Conservation (phyloP, 805 yeast species). For the Pichia scutulata region DNA sequence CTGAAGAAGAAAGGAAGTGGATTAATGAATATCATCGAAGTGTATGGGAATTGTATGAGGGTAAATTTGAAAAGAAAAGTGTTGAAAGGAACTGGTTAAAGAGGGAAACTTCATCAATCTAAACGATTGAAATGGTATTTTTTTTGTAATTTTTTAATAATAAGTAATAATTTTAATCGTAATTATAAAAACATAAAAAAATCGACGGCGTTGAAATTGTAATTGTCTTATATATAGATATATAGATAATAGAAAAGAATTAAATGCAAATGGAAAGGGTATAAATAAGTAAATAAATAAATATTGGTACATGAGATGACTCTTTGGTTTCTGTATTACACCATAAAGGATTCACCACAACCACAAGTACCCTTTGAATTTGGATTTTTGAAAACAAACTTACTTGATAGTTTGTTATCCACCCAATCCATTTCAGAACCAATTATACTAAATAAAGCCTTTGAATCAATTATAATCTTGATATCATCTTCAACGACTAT, state of each 20-base stretch:
- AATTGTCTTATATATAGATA: too few relatives aligned
- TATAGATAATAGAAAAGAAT: background rate
- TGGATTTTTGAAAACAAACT: constrained; percentile 91
- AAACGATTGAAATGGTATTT: background rate
- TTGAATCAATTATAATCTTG: constrained; percentile 86
- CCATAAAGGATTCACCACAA: constrained; percentile 98
- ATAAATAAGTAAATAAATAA: background rate
- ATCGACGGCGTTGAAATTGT: too few relatives aligned
- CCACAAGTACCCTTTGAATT: constrained; percentile 98
- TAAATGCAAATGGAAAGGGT: background rate
- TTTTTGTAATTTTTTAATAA: too few relatives aligned
- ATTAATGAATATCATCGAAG: constrained; percentile 40
- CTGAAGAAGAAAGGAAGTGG: constrained; percentile 40
- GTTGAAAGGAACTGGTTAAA: constrained; percentile 42
- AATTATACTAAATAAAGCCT: constrained; percentile 89
- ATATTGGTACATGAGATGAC: background rate
- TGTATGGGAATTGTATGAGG: constrained; percentile 38
- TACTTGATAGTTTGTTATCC: constrained; percentile 81
- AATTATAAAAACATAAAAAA: too few relatives aligned
- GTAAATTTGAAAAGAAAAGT: constrained; percentile 31
- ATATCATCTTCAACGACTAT: constrained; percentile 90
- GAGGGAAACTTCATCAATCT: constrained; percentile 35
- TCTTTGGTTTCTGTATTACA: too few relatives aligned
- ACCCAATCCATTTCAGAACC: constrained; percentile 99
- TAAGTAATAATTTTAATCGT: too few relatives aligned